Evolutionary conservation across 164 flowering plant species (phyloP).

Genomic region (Amborella trichopoda): DNA sequence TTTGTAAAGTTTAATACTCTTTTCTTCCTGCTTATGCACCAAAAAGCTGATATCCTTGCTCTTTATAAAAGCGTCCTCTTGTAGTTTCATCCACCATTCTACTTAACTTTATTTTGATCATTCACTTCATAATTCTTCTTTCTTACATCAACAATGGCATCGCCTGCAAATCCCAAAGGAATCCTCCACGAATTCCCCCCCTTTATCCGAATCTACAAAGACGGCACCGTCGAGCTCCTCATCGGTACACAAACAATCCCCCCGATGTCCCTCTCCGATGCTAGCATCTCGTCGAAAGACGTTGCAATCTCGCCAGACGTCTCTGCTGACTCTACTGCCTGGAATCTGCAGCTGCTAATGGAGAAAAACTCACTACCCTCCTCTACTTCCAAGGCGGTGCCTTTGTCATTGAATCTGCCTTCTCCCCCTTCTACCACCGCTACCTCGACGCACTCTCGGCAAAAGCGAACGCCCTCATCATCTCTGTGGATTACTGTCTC

Average conservation of each 20-base stretch:
- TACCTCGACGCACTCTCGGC: slow-evolving; percentile 20
- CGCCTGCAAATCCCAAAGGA: too few species aligned
- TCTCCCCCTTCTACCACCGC: slow-evolving; percentile 14
- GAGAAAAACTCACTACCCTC: slow-evolving; percentile 26
- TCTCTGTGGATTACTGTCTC: slow-evolving; percentile 45
- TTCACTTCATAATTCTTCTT: too few species aligned
- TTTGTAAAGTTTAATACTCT: too few species aligned
- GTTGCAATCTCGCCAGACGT: slow-evolving; percentile 6
- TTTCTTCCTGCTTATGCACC: too few species aligned
- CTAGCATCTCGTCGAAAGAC: slow-evolving; percentile 22
- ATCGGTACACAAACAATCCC: slow-evolving; percentile 5
- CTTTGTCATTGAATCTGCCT: slow-evolving; percentile 34
- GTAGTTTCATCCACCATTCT: too few species aligned
- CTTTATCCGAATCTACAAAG: slow-evolving; percentile 12
- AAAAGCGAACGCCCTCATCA: slow-evolving; percentile 16
- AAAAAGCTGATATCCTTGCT: too few species aligned
- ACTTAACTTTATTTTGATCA: too few species aligned
- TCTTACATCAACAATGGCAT: too few species aligned
- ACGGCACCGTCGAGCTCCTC: slow-evolving; percentile 18
- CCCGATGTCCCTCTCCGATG: slow-evolving; percentile 8
- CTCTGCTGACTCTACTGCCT: slow-evolving; percentile 15
- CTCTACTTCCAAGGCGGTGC: slow-evolving; percentile 54
- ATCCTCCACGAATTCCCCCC: slow-evolving; percentile 2
- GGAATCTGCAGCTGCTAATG: background rate
- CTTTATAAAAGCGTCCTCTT: too few species aligned